Percentiles rank a stretch among this genome's conserved stretches.
These are phyloP conservation scores for Penicillium pulvis DNA, from an alignment of 495 filamentous ascomycete species.

Conservation along the genomic window DNA sequence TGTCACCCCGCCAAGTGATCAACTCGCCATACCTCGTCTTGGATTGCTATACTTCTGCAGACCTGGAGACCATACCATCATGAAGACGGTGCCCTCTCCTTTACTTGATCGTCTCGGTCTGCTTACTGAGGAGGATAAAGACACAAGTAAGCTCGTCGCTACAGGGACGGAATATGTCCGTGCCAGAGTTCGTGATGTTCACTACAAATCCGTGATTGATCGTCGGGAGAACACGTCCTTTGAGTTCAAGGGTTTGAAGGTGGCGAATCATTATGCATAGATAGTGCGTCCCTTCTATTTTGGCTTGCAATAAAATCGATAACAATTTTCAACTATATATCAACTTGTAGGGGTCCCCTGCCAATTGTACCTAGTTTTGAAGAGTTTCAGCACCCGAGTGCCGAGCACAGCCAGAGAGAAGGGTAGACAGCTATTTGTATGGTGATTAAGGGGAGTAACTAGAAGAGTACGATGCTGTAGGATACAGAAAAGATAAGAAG, in stretches of 20 bases:
- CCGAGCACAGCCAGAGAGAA: too few relatives aligned
- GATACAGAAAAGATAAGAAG: too few relatives aligned
- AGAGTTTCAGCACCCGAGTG: too few relatives aligned
- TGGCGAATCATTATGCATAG: conserved; percentile 40
- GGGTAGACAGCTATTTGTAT: too few relatives aligned
- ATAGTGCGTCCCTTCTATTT: too few relatives aligned
- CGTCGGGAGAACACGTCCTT: conserved; percentile 40
- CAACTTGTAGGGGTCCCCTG: too few relatives aligned
- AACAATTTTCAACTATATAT: too few relatives aligned
- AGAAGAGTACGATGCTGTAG: too few relatives aligned
- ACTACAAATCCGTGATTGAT: conserved; percentile 39
- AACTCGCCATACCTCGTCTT: conserved; percentile 46
- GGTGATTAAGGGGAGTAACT: too few relatives aligned
- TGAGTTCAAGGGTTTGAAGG: conserved; percentile 45
- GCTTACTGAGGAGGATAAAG: conserved; percentile 36
- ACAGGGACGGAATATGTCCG: conserved; percentile 50
- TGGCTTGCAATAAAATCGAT: too few relatives aligned
- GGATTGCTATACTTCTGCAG: conserved; percentile 51
- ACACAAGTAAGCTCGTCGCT: conserved; percentile 24
- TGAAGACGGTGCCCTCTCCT: conserved; percentile 47
- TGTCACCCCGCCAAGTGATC: conserved; percentile 47
- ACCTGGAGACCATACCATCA: conserved; percentile 40
- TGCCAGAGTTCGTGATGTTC: conserved; percentile 47
- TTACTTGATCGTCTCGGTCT: conserved; percentile 49
- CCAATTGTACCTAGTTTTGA: too few relatives aligned